Base-by-base conservation (phyloP, 2,329 filamentous ascomycete genomes). In the Calonectria honghensis region DNA sequence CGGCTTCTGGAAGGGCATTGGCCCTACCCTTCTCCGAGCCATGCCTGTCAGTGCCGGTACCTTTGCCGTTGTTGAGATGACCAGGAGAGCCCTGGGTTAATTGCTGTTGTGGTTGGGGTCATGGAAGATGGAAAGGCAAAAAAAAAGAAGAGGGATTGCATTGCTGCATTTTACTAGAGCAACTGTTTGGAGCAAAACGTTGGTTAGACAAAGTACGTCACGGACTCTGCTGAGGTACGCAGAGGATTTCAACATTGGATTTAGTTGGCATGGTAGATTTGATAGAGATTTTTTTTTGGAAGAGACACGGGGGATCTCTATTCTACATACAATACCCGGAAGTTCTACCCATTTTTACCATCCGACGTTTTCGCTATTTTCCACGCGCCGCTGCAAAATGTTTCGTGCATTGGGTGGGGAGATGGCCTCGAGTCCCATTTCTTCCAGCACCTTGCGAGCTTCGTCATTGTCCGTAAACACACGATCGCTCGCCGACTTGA, bases 31-130 rank as follows among this genome's bases (percentile, higher is more conserved):
- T 84, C 85, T 98, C 82, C 95, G 97, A 84, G 97, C 97, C 66
- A 98, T 98, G 96, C 97, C 97, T 11, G 97, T 99, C 63, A 97
- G 94, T 85, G 97, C 96, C 2, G 96, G 96, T n/a, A 99, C 97
- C 2, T 99, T 99, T 89, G 95, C 95, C 37, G 96, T 97, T 79
- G 92, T 93, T 14, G 92, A 93, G 86, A 87, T 91, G 85, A 92
- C 91, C 27, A 92, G 92, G 90, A 87, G 91, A 77, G 90, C 91
- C 24, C 90, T 93, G 74, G 90, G 87, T 80, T 87, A 82, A 52
- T 35, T 35, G 6, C 27, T 59, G 39, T 11, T 50, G 37, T 32
- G 27, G 32, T 35, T 65, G 61, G 57, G 48, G 69, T 41, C 45
- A 57, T 37, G 68, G 70, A 50, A n/a, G 50, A 45, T 66, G 32